Conservation (phyloP, 2,329 filamentous ascomycete genomes). For the Aureobasidium sp. region DNA sequence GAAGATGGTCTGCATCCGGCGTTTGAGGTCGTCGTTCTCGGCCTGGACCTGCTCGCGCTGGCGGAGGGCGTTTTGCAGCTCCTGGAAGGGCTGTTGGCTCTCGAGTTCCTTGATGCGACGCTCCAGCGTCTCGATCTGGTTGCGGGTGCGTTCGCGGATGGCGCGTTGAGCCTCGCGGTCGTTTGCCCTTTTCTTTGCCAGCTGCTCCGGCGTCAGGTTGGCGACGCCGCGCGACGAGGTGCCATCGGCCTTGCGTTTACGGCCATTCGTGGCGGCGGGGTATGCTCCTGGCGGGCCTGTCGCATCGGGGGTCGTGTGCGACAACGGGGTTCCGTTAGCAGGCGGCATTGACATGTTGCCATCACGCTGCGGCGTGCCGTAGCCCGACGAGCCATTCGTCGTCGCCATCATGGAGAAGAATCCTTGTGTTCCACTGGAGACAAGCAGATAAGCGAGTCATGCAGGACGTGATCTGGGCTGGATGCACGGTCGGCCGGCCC, state of each 20-base stretch:
- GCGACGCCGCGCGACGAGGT: constrained; percentile 63
- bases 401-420: not conserved
- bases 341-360: not conserved
- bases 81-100: constrained; percentile 72
- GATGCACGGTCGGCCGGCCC: not conserved
- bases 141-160: constrained; percentile 73
- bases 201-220: constrained; percentile 77
- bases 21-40: constrained; percentile 72
- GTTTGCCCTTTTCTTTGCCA: constrained; percentile 85
- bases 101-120: constrained; percentile 66
- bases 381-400: constrained; percentile 8
- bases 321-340: not conserved
- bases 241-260: constrained; percentile 28
- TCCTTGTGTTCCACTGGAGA: not conserved
- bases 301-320: not conserved
- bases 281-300: not conserved
- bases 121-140: constrained; percentile 69
- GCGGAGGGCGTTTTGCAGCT: constrained; percentile 65
- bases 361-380: constrained; percentile 9
- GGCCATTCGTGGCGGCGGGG: constrained; percentile 17
- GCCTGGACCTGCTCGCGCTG: constrained; percentile 62
- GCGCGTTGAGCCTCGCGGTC: constrained; percentile 81
- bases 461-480: not conserved
- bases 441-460: not conserved
- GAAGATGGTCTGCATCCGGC: constrained; percentile 57